Base-by-base conservation (phyloP, 495 filamentous ascomycete genomes). In the Cercophora newfieldiana region DNA sequence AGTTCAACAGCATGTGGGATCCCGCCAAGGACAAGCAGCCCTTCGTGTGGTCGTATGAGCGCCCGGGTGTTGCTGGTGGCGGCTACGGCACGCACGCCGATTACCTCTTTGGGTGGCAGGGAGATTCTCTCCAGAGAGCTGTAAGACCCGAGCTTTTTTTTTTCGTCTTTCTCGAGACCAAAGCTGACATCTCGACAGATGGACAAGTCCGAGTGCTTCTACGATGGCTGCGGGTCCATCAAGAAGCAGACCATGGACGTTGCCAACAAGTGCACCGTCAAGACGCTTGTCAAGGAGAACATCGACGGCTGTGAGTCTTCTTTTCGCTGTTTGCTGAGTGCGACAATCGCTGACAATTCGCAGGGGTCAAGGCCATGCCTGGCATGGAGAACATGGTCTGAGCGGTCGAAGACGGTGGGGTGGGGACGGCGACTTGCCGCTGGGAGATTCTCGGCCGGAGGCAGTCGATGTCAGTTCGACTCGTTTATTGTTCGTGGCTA, bases 1-100 rank as follows among this genome's bases (percentile, higher is more conserved):
- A 75, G 66, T 83, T 83, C 70, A 78, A 79, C 71, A 74, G 64
- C 71, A 61, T 79, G 70, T 83, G 80, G 77, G 79, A 79, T 4
- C 68, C 75, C 1, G 78, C 74, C 7, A 71, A 72, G 7, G 70
- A 71, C 16, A 69, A 72, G 3, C 76, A 82, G 55, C 80, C 80
- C 2, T 81, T 83, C 61, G 79, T 82, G 24, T 62, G 54, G 37
- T 68, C 65, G 48, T 68, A 47, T 24, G 68, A 57, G 14, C n/a
- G n/a, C n/a, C n/a, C n/a, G n/a, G n/a, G n/a, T n/a, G n/a, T n/a
- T n/a, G 66, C 37, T 47, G 68, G 33, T 7, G 68, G 24, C 18
- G 68, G 68, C 47, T 65, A 70, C 14, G 68, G 68, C 25, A 55
- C 60, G 2, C 68, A 68, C 65, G 55, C 48, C 16, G 65, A 69